Conservation (phyloP, 495 filamentous ascomycete species). For the Xylaria grammica region DNA sequence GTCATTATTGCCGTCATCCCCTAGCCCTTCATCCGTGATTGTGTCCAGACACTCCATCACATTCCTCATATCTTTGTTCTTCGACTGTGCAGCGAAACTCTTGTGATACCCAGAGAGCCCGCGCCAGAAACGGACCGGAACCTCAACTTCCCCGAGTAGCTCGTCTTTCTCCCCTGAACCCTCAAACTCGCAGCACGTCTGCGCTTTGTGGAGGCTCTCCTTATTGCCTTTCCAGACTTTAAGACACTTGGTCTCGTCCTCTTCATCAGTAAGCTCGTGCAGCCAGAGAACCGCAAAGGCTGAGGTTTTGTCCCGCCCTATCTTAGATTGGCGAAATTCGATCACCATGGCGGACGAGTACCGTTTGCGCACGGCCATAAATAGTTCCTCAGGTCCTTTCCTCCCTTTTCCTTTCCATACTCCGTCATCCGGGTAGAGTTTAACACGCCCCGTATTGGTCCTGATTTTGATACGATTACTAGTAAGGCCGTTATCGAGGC, state of each 20-base stretch:
- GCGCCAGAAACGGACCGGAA: constrained; percentile 60
- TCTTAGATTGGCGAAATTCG: constrained; percentile 59
- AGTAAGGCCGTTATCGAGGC: constrained; percentile 49
- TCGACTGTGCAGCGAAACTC: constrained; percentile 50
- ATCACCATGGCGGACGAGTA: constrained; percentile 64
- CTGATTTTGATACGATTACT: constrained; percentile 60
- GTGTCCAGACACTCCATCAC: constrained; percentile 68
- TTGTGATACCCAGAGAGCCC: constrained; percentile 64
- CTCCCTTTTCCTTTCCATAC: constrained; percentile 44
- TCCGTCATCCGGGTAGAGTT: constrained; percentile 54
- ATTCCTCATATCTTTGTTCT: constrained; percentile 55
- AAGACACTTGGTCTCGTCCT: constrained; percentile 57
- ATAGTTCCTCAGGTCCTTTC: constrained; percentile 48
- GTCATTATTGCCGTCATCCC: constrained; percentile 43
- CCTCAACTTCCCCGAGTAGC: constrained; percentile 60
- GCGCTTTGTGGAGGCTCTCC: constrained; percentile 49
- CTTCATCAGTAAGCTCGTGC: constrained; percentile 66
- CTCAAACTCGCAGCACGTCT: constrained; percentile 42
- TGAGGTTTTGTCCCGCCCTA: constrained; percentile 58
- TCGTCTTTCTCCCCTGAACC: constrained; percentile 50
- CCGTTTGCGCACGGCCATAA: constrained; percentile 64
- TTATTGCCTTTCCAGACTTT: constrained; percentile 62
- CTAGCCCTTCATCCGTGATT: constrained; percentile 58
- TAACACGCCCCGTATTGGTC: constrained; percentile 56
- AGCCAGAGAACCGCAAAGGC: constrained; percentile 72